Conservation (phyloP, 1,284 basidiomycete species). For the Acaromyces ingoldii region DNA sequence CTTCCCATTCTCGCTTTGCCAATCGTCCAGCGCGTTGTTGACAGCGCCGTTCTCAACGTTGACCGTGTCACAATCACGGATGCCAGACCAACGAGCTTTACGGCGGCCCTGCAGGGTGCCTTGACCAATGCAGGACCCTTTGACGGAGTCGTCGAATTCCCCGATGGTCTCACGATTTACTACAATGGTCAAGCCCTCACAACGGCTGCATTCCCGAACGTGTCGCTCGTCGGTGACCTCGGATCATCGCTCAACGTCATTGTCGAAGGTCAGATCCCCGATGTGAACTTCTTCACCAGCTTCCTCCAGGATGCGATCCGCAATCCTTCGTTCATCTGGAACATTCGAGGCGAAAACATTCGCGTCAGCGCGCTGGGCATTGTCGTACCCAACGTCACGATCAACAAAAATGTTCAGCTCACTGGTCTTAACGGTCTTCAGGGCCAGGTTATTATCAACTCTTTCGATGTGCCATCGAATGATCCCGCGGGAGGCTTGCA, state of each 20-base stretch:
- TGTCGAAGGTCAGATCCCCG: conserved; percentile 62
- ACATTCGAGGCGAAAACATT: conserved; percentile 65
- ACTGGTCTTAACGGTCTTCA: conserved; percentile 69
- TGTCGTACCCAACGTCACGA: conserved; percentile 58
- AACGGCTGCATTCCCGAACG: conserved; percentile 62
- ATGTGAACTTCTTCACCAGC: conserved; percentile 61
- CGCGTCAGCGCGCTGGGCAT: conserved; percentile 56
- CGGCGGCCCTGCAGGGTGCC: conserved; percentile 62
- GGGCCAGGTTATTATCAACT: conserved; percentile 63
- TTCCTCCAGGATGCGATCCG: conserved; percentile 67
- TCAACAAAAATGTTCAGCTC: conserved; percentile 64
- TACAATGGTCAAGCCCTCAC: conserved; percentile 65
- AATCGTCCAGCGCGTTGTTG: conserved; percentile 73
- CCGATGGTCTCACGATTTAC: conserved; percentile 61
- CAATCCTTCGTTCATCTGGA: conserved; percentile 68
- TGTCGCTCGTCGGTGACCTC: conserved; percentile 56
- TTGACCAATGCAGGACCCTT: conserved; percentile 74
- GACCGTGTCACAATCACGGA: conserved; percentile 34
- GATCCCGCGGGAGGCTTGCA: conserved; percentile 72
- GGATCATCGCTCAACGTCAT: conserved; percentile 62
- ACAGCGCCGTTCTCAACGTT: conserved; percentile 57
- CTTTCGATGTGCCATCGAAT: conserved; percentile 68
- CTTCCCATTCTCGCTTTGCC: conserved; percentile 69
- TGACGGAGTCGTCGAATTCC: conserved; percentile 67
- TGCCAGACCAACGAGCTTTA: conserved; percentile 59